Conservation (phyloP, 306 rosid genomes). For the Geum urbanum region DNA sequence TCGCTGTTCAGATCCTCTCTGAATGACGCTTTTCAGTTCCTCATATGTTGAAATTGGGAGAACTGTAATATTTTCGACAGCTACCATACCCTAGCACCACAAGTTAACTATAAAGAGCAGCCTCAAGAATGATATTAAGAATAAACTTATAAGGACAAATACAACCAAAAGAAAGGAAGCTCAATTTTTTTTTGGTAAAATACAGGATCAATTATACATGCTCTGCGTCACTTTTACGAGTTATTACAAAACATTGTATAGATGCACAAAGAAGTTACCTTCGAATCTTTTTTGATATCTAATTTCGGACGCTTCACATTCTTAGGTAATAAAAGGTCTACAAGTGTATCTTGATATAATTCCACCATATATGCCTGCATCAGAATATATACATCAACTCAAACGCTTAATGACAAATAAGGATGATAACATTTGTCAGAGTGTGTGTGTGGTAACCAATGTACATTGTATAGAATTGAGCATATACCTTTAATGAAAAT, state of each 20-base stretch:
- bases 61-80: slow-evolving; percentile 67
- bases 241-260: background rate
- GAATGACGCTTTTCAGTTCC: slow-evolving; percentile 67
- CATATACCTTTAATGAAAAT: slow-evolving; percentile 72
- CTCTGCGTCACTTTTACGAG: background rate
- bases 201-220: background rate
- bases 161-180: background rate
- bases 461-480: background rate
- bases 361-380: slow-evolving; percentile 90
- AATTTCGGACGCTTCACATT: slow-evolving; percentile 62
- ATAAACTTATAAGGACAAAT: background rate
- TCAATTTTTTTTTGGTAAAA: too few species aligned
- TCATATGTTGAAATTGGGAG: slow-evolving; percentile 63
- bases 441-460: slow-evolving; percentile 1
- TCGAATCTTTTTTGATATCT: slow-evolving; percentile 89
- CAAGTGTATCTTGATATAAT: slow-evolving; percentile 88
- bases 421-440: too few species aligned
- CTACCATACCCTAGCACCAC: slow-evolving; percentile 80
- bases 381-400: slow-evolving; percentile 3
- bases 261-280: slow-evolving; percentile 40
- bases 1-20: slow-evolving; percentile 68
- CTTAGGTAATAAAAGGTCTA: slow-evolving; percentile 78
- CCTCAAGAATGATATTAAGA: background rate
- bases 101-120: slow-evolving; percentile 19
- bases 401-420: background rate